Conservation (phyloP, 768 basidiomycete species). For the Sarcomyxa edulis region DNA sequence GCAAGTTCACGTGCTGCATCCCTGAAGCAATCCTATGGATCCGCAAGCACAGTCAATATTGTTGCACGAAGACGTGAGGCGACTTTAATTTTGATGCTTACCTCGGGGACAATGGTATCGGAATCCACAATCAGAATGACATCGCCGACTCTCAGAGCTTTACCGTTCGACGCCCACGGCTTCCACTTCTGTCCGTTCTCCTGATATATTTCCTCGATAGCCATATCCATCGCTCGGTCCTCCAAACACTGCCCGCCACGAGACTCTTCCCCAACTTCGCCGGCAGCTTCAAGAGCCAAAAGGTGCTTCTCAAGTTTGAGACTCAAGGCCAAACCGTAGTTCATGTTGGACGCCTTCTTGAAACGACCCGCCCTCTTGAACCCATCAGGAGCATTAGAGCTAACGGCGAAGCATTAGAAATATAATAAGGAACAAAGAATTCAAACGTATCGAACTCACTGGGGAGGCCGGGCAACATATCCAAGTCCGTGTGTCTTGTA, state of each 20-base stretch:
- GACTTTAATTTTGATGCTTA: too few relatives aligned
- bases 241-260: conserved; percentile 47
- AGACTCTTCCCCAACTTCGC: conserved; percentile 27
- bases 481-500: conserved; percentile 77
- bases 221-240: conserved; percentile 67
- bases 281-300: conserved; percentile 36
- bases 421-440: too few relatives aligned
- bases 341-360: conserved; percentile 92
- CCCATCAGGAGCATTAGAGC: conserved; percentile 50
- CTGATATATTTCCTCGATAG: conserved; percentile 66
- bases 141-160: conserved; percentile 71
- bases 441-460: too few relatives aligned
- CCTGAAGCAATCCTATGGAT: conserved; percentile 69
- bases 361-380: conserved; percentile 83
- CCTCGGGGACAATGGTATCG: conserved; percentile 74
- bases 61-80: background rate
- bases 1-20: conserved; percentile 85
- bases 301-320: conserved; percentile 43
- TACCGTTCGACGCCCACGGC: conserved; percentile 76
- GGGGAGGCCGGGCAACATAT: conserved; percentile 78
- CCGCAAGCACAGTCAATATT: conserved; percentile 3
- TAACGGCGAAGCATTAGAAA: too few relatives aligned
- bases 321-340: conserved; percentile 54
- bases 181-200: conserved; percentile 54
- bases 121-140: conserved; percentile 81